Conservation (phyloP, 2,329 filamentous ascomycete genomes). For the Sclerotinia sclerotiorum region DNA sequence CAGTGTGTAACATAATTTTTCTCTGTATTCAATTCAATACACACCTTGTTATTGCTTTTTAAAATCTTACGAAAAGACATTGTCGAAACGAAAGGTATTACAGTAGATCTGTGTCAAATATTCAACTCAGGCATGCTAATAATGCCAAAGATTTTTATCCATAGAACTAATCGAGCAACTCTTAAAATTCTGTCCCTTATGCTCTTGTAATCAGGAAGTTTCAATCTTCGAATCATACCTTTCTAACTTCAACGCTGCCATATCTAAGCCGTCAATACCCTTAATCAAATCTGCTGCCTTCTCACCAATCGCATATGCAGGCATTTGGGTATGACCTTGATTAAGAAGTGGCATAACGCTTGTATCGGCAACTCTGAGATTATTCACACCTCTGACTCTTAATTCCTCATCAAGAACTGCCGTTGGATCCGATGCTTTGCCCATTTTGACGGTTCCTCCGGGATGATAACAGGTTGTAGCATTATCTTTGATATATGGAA, state of each 20-base stretch:
- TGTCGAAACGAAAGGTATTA: no score
- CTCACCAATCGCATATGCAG: slow-evolving; percentile 58
- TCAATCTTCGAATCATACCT: not conserved
- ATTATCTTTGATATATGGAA: slow-evolving; percentile 55
- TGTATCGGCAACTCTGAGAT: slow-evolving; percentile 35
- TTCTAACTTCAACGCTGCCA: slow-evolving; percentile 5
- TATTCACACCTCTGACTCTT: slow-evolving; percentile 33
- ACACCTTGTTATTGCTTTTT: no score
- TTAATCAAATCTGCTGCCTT: slow-evolving; percentile 54
- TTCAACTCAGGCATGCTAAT: not conserved
- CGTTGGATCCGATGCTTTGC: slow-evolving; percentile 49
- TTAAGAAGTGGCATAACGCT: slow-evolving; percentile 43
- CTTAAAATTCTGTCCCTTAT: no score
- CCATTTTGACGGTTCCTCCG: slow-evolving; percentile 57
- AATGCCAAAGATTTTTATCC: not conserved
- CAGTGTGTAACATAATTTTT: not conserved
- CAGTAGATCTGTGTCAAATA: not conserved
- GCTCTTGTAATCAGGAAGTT: not conserved
- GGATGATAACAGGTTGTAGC: slow-evolving; percentile 63
- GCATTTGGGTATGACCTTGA: slow-evolving; percentile 56
- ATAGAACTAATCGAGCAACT: not conserved
- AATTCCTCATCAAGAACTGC: slow-evolving; percentile 35
- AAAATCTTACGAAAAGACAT: not conserved
- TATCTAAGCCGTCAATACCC: slow-evolving; percentile 30
- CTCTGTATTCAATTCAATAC: not conserved